Conservation (phyloP, 2,329 filamentous ascomycete species). For the Tolypocladium inflatum region DNA sequence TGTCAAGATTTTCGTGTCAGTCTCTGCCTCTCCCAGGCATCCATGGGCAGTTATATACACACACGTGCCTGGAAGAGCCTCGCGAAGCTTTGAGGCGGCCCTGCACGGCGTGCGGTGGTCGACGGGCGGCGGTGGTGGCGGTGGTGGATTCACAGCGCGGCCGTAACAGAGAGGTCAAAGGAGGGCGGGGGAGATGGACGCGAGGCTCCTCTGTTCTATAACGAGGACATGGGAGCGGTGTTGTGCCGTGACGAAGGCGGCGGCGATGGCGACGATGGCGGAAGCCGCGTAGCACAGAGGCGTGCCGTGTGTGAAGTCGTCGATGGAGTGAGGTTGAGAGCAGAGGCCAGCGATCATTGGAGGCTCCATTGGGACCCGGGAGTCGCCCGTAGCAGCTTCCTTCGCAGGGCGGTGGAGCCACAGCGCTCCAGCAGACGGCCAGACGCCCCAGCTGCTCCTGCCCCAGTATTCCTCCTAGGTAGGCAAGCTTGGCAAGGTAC, state of each 20-base stretch:
- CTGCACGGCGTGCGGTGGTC: background rate
- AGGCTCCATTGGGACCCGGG: background rate
- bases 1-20: background rate
- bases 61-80: background rate
- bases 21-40: background rate
- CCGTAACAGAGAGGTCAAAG: constrained; percentile 8
- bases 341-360: background rate
- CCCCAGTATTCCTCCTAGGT: too few species aligned
- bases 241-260: constrained; percentile 7
- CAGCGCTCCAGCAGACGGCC: background rate
- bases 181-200: background rate
- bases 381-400: background rate
- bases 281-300: background rate
- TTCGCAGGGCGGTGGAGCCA: background rate
- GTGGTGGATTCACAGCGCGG: background rate
- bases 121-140: constrained; percentile 3
- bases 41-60: background rate
- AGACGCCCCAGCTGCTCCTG: background rate
- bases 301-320: background rate
- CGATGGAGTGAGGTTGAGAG: background rate
- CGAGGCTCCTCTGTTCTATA: constrained; percentile 20
- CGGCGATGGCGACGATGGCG: background rate
- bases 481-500: too few species aligned
- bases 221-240: constrained; percentile 20
- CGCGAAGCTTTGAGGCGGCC: background rate